phyloP scores from a whole-genome alignment of 441 rosid genomes.

The Manihot esculenta region DNA sequence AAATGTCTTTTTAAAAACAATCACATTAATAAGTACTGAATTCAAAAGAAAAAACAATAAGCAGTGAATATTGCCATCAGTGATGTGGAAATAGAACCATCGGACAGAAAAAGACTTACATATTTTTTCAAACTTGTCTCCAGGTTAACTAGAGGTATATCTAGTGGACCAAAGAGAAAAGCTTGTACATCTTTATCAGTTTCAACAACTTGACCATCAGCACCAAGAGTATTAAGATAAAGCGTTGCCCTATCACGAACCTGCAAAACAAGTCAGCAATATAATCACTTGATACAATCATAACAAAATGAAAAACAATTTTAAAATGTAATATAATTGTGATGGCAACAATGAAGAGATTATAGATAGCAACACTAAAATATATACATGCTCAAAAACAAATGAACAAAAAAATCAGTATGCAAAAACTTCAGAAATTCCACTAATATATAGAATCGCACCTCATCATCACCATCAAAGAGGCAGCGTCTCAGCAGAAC shows the following conservation, averaged over 20 bases:
- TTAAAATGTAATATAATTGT: not conserved
- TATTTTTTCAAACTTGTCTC: conserved; percentile 88
- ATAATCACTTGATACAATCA: not conserved
- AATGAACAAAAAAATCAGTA: too few species aligned
- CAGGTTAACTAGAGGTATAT: conserved; percentile 77
- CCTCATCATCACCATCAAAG: conserved; percentile 97
- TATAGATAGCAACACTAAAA: not conserved
- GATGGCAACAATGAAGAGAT: not conserved
- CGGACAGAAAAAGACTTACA: conserved; percentile 44
- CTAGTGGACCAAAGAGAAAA: conserved; percentile 82
- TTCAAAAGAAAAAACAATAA: too few species aligned
- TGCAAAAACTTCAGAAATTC: not conserved
- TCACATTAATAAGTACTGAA: not conserved
- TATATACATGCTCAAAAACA: conserved; percentile 2
- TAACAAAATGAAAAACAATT: not conserved
- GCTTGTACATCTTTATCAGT: conserved; percentile 61
- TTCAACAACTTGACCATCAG: conserved; percentile 64
- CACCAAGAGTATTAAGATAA: conserved; percentile 75
- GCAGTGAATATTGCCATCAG: not conserved
- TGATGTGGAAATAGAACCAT: not conserved
- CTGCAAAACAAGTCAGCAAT: conserved; percentile 32
- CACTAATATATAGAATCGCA: conserved; percentile 28
- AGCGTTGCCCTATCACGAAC: conserved; percentile 99
- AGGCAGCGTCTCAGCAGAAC: conserved; percentile 91
- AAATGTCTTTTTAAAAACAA: not conserved